Base-by-base conservation (phyloP, 2,329 filamentous ascomycete species). In the Pseudovirgaria hyperparasitica region DNA sequence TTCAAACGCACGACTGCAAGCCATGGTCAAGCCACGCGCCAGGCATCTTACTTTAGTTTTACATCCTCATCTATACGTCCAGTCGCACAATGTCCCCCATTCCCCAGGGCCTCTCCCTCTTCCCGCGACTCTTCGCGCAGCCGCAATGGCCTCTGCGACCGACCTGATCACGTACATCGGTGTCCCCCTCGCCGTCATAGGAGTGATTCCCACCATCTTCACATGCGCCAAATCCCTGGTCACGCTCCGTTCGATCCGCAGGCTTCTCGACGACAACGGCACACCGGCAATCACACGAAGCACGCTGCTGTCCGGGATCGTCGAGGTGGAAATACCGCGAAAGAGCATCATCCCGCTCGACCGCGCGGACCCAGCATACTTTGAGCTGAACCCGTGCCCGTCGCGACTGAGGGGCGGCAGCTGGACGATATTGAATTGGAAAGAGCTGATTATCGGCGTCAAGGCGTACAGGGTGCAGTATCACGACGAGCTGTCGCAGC, bases 341-440 rank as follows among this genome's bases (percentile, higher is more conserved):
- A 75, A 72, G 39, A 72, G 70, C 4, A 71, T 76, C 25, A 70
- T 66, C 29, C 73, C 72, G 0, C 57, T 67, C 39, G 67, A 75
- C 36, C 60, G 72, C 14, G 63, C 65, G 32, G 58, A 65, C 9
- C 48, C 58, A 1, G 59, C 68, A 26, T 78, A 78, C 50, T 78
- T 73, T 68, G 53, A 54, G 9, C 52, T 72, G 3, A 63, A 63
- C 20, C 47, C 56, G 2, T 55, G 65, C 28, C 62, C 64, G 0
- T 69, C 64, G 24, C 52, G 48, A 9, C 65, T 75, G 22, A 66
- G 67, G 1, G 73, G 73, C 3, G 73, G 73, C 1, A 64, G 58
- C 16, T 78, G 72, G 72, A 74, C 72, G 0, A 66, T 65, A 0
- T 75, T 78, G 44, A 67, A 77, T 47, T 78, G 73, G 72, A 66